phyloP scores from a whole-genome alignment of 371 early-diverging fungal genomes.

The Mucor racemosus region DNA sequence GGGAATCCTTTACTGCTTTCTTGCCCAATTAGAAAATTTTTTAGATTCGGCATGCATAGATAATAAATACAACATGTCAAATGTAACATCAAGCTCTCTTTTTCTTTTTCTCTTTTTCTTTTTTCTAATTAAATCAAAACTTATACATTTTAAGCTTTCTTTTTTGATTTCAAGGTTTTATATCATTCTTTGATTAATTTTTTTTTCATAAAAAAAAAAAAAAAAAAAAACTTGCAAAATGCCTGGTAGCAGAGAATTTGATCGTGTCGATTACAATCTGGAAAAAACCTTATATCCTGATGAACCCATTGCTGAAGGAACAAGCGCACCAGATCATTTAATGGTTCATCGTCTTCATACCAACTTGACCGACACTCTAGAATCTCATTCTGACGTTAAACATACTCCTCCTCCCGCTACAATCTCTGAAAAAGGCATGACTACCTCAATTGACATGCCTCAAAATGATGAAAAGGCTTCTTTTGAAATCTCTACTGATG shows the following conservation, averaged over 20 bases:
- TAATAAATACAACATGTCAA: neutral
- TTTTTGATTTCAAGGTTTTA: slow-evolving; percentile 6
- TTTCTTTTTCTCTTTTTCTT: neutral
- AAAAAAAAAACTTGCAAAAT: slow-evolving; percentile 6
- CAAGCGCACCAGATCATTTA: neutral
- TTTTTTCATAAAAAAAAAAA: neutral
- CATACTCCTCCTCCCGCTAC: neutral
- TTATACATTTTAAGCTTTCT: neutral
- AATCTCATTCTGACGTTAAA: slow-evolving; percentile 18
- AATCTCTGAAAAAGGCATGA: slow-evolving; percentile 8
- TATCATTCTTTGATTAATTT: neutral
- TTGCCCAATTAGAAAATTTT: slow-evolving; percentile 3
- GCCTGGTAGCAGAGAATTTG: slow-evolving; percentile 7
- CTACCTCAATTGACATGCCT: slow-evolving; percentile 23
- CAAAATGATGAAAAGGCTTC: slow-evolving; percentile 9
- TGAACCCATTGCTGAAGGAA: neutral
- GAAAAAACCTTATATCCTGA: slow-evolving; percentile 15
- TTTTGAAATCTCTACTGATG: slow-evolving; percentile 3
- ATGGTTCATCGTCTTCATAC: slow-evolving; percentile 12
- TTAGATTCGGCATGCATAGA: neutral
- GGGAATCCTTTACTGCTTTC: slow-evolving; percentile 4
- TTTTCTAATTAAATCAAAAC: neutral
- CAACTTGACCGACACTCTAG: slow-evolving; percentile 16
- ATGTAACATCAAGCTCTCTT: neutral
- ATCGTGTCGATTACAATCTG: slow-evolving; percentile 8